Conservation (phyloP, 2,329 filamentous ascomycete genomes). For the Calycina herbarum region DNA sequence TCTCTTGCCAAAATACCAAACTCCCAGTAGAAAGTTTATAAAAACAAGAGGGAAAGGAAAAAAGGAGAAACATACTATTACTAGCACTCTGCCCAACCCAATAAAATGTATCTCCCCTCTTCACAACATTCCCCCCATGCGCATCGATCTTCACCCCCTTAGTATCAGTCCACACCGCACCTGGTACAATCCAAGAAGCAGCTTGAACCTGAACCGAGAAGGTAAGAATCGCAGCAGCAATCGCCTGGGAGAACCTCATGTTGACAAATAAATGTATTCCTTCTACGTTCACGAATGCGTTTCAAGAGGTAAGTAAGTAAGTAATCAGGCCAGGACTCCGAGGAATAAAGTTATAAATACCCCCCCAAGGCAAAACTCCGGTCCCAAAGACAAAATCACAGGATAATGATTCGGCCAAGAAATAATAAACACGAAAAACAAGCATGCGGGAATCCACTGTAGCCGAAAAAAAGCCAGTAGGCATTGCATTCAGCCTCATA, state of each 20-base stretch:
- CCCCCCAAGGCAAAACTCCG: not conserved
- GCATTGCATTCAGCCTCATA: not conserved
- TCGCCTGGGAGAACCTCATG: slow-evolving; percentile 1
- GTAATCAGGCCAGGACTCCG: not conserved
- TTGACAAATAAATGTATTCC: not conserved
- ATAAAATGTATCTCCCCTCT: slow-evolving; percentile 42
- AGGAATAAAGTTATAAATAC: not conserved
- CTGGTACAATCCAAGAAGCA: slow-evolving; percentile 44
- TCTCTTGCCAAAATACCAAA: no score
- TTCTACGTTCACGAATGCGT: no score
- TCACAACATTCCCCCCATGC: slow-evolving; percentile 42
- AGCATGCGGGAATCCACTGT: not conserved
- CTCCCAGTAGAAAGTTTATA: no score
- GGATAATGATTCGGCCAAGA: not conserved
- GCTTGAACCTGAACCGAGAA: slow-evolving; percentile 11
- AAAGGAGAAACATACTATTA: slow-evolving; percentile 38
- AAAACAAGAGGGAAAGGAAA: no score
- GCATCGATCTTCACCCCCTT: slow-evolving; percentile 43
- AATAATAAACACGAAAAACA: no score
- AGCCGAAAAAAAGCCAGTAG: not conserved
- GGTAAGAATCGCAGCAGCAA: not conserved
- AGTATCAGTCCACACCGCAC: slow-evolving; percentile 43
- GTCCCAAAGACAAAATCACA: not conserved
- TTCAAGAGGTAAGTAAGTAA: no score
- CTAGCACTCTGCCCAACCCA: slow-evolving; percentile 43